Conservation (phyloP, 225 moss, liverwort and hornwort genomes). For the Marchantia polymorpha region DNA sequence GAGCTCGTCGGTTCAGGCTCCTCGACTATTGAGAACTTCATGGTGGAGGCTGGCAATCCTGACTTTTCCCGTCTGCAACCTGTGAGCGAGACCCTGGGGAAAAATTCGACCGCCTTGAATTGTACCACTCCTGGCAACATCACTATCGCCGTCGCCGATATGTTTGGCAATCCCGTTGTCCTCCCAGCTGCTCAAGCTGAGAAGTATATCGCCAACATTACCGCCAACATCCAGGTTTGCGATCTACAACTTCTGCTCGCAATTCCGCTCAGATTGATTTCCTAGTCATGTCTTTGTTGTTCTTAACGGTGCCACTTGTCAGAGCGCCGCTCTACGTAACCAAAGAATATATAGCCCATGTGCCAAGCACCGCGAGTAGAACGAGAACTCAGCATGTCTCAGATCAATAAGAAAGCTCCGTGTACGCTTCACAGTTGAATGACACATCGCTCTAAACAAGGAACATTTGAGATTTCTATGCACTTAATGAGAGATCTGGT, state of each 20-base stretch:
- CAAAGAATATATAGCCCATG: too few species aligned
- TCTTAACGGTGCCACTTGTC: not conserved
- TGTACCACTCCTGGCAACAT: slow-evolving; percentile 31
- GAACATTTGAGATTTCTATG: too few species aligned
- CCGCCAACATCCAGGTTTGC: slow-evolving; percentile 25
- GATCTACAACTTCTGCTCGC: not conserved
- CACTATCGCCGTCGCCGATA: slow-evolving; percentile 46
- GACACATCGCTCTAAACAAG: too few species aligned
- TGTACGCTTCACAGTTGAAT: too few species aligned
- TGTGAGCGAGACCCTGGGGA: slow-evolving; percentile 26
- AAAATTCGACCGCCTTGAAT: slow-evolving; percentile 14
- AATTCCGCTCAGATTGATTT: not conserved
- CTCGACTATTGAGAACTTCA: slow-evolving; percentile 41
- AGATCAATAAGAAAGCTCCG: too few species aligned
- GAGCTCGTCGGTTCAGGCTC: slow-evolving; percentile 36
- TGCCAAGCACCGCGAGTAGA: too few species aligned
- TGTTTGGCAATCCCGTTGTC: slow-evolving; percentile 45
- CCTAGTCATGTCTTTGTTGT: not conserved
- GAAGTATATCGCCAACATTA: slow-evolving; percentile 30
- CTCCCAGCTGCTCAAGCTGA: slow-evolving; percentile 23
- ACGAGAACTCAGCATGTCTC: too few species aligned
- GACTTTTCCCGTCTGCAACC: slow-evolving; percentile 39
- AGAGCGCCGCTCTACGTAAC: not conserved
- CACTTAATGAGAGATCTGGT: too few species aligned
- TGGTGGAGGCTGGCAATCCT: slow-evolving; percentile 38